phyloP scores from a whole-genome alignment of 495 filamentous ascomycete genomes.

The Talaromyces ruber region DNA sequence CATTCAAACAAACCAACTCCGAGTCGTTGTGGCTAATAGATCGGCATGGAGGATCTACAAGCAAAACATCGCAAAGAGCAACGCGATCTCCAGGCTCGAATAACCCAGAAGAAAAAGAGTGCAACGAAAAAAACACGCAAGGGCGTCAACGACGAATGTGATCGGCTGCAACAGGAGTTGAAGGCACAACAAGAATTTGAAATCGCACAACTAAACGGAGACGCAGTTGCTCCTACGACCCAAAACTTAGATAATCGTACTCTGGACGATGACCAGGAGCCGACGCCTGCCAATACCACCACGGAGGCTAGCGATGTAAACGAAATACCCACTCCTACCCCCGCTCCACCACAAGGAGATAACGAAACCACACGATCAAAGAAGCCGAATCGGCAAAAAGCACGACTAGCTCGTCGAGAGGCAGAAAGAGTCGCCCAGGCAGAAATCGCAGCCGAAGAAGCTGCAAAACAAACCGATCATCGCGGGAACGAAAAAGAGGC shows the following conservation, averaged over 20 bases:
- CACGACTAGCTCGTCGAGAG: slow-evolving; percentile 77
- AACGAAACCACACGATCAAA: slow-evolving; percentile 26
- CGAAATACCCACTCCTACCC: neutral
- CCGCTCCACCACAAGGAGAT: slow-evolving; percentile 1
- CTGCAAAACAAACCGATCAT: slow-evolving; percentile 62
- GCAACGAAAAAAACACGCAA: slow-evolving; percentile 95
- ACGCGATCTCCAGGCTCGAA: slow-evolving; percentile 70
- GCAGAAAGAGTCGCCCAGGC: slow-evolving; percentile 69
- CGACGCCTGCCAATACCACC: slow-evolving; percentile 11
- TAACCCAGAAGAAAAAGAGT: slow-evolving; percentile 91
- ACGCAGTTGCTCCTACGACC: slow-evolving; percentile 9
- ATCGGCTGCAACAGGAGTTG: slow-evolving; percentile 59
- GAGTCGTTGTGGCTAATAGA: neutral
- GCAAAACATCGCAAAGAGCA: slow-evolving; percentile 81
- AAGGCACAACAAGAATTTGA: slow-evolving; percentile 60
- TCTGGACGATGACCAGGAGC: slow-evolving; percentile 13
- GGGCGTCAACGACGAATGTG: slow-evolving; percentile 78
- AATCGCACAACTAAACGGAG: slow-evolving; percentile 47
- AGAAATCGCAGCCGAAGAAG: slow-evolving; percentile 62
- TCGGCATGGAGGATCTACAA: slow-evolving; percentile 61
- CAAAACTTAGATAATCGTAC: neutral
- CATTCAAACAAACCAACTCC: neutral
- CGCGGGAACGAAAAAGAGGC: slow-evolving; percentile 59
- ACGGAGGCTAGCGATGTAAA: slow-evolving; percentile 9
- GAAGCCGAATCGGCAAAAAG: slow-evolving; percentile 88